Evolutionary conservation across 1,284 basidiomycete species (phyloP), one percentile per base, ranked within the genome.

Genomic region (Pseudozyma tsukubaensis): DNA sequence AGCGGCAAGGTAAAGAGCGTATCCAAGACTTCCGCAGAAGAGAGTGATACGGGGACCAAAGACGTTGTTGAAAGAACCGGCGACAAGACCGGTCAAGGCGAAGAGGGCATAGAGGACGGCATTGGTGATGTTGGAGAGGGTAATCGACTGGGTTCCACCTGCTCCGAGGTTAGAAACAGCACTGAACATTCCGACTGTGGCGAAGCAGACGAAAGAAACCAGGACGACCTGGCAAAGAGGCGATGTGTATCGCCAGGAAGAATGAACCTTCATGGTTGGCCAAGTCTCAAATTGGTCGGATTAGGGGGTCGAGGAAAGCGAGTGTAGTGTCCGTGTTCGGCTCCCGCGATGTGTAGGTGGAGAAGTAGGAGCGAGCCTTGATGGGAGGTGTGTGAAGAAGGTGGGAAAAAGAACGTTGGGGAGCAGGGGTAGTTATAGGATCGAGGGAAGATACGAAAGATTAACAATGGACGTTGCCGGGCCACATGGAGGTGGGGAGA

Each of bases 31-130:
- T 55, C 92, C 92, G 16, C 92, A 76, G 35, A 90, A 86, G 21
- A 94, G 89, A 0, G 92, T 92, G 19, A 90, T 76, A 19, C 89
- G 87, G 24, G 91, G 86, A 21, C 92, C 92, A 40, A 94, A 86
- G 63, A 89, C 62, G 78, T 86, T 86, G 82, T 85, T 70, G 60
- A 88, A 87, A 88, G 77, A 93, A 91, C 86, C 92, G 90, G 84
- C 92, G 85, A 19, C 91, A 35, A 79, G 76, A 55, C 79, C 77
- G 12, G 77, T 68, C 21, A 57, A 43, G 9, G 79, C 79, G 48
- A 82, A 82, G 52, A 64, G 59, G n/a, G 78, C 65, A 58, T 82
- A 82, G 16, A 69, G 59, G 13, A 63, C 43, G 14, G 66, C 66
- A 37, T 59, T 69, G 51, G 59, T 63, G 56, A 69, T 69, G 59